Conservation (phyloP, 2,329 filamentous ascomycete genomes). For the Calonectria fujianensis region DNA sequence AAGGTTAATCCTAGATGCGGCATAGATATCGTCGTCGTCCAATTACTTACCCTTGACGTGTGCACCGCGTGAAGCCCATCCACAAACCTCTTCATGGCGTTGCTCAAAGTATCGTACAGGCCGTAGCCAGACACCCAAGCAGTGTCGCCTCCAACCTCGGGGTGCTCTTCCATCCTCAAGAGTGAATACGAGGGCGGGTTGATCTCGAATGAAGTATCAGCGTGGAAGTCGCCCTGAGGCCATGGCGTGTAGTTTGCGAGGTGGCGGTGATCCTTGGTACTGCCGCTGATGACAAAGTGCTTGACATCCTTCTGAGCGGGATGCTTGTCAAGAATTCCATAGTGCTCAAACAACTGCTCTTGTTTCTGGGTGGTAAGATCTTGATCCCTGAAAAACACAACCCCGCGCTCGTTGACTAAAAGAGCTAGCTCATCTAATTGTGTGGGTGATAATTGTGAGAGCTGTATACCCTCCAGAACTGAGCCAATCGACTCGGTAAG, state of each 20-base stretch:
- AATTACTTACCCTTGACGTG: conserved; percentile 57
- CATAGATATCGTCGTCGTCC: neutral
- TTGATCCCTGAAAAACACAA: conserved; percentile 69
- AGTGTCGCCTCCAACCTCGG: conserved; percentile 67
- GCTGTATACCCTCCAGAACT: conserved; percentile 63
- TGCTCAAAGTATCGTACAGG: conserved; percentile 66
- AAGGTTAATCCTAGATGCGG: neutral
- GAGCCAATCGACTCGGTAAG: conserved; percentile 67
- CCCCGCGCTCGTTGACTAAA: conserved; percentile 67
- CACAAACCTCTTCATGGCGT: conserved; percentile 63
- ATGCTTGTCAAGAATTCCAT: conserved; percentile 68
- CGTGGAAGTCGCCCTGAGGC: conserved; percentile 64
- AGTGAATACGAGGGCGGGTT: conserved; percentile 71
- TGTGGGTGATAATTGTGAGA: conserved; percentile 64
- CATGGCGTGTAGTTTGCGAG: conserved; percentile 64
- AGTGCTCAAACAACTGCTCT: conserved; percentile 68
- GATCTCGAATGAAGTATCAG: conserved; percentile 71
- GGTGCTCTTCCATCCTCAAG: conserved; percentile 71
- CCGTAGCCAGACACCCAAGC: conserved; percentile 69
- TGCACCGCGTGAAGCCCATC: conserved; percentile 67
- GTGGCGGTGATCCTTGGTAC: conserved; percentile 66
- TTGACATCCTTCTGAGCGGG: conserved; percentile 63
- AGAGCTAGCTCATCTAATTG: conserved; percentile 72
- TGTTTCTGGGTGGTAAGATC: conserved; percentile 65
- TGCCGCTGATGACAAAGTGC: conserved; percentile 67